Conservation (phyloP, 768 basidiomycete genomes). For the Boletus sp. region DNA sequence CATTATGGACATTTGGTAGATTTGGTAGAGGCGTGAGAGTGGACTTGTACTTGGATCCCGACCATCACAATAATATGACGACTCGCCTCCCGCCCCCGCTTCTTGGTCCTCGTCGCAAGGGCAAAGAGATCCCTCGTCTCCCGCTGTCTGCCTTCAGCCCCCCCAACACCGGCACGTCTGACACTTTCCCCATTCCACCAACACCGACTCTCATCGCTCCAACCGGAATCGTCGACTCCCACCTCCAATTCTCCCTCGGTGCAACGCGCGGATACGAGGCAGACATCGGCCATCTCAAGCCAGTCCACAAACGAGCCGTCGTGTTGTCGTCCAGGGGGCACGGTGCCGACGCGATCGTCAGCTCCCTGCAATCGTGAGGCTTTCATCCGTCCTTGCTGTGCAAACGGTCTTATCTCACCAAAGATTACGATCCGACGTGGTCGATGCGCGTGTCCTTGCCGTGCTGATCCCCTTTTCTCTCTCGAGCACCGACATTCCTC, state of each 20-base stretch:
- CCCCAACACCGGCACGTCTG: constrained; percentile 62
- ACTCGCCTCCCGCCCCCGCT: constrained; percentile 1
- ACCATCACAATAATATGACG: constrained; percentile 14
- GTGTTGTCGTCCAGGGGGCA: constrained; percentile 50
- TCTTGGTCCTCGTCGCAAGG: constrained; percentile 51
- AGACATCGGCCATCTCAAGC: constrained; percentile 38
- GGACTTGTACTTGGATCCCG: not conserved
- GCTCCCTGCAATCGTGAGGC: constrained; percentile 40
- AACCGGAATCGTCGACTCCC: constrained; percentile 60
- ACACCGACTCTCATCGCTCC: constrained; percentile 70
- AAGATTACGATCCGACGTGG: constrained; percentile 17
- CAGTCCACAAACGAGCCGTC: constrained; percentile 55
- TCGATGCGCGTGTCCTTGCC: constrained; percentile 46
- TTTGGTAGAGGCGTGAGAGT: constrained; percentile 6
- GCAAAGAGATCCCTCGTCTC: constrained; percentile 65
- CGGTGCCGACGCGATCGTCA: constrained; percentile 37
- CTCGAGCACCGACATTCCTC: constrained; percentile 42
- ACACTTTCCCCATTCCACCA: constrained; percentile 63
- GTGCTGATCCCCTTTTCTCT: constrained; percentile 61
- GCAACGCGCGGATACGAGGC: constrained; percentile 23
- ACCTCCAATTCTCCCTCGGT: constrained; percentile 46
- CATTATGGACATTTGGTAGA: not conserved
- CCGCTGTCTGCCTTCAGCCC: constrained; percentile 75
- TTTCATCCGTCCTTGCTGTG: not conserved
- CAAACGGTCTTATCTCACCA: not conserved